Conservation (phyloP, 2,329 filamentous ascomycete genomes). For the Fusarium acutatum region DNA sequence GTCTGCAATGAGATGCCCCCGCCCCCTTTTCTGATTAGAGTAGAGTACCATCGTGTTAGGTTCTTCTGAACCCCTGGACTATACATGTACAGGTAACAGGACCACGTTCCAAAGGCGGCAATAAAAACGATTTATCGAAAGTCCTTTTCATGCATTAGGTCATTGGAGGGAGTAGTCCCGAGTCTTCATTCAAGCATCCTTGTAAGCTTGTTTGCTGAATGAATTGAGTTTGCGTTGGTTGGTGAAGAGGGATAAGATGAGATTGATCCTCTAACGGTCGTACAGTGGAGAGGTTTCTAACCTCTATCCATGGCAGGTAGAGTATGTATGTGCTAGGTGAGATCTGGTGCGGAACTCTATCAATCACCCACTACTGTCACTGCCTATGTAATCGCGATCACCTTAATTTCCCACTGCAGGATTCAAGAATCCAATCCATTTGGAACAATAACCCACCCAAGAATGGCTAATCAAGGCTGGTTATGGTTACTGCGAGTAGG, state of each 20-base stretch:
- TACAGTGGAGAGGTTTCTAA: neutral
- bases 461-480: neutral
- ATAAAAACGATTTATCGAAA: neutral
- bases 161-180: neutral
- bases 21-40: conserved; percentile 17
- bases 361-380: neutral
- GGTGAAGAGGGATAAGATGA: neutral
- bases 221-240: conserved; percentile 19
- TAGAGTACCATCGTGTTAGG: neutral
- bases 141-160: neutral
- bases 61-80: conserved; percentile 10
- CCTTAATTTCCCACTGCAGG: neutral
- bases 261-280: conserved; percentile 8
- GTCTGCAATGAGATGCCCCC: conserved; percentile 3
- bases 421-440: neutral
- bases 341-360: neutral
- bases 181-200: neutral
- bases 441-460: neutral
- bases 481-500: neutral
- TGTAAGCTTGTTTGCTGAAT: neutral
- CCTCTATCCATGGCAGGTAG: neutral
- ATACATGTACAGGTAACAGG: neutral
- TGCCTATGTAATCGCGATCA: neutral
- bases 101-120: conserved; percentile 6
- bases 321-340: neutral